Conservation (phyloP, 2,329 filamentous ascomycete species). For the Paecilomyces sp. region DNA sequence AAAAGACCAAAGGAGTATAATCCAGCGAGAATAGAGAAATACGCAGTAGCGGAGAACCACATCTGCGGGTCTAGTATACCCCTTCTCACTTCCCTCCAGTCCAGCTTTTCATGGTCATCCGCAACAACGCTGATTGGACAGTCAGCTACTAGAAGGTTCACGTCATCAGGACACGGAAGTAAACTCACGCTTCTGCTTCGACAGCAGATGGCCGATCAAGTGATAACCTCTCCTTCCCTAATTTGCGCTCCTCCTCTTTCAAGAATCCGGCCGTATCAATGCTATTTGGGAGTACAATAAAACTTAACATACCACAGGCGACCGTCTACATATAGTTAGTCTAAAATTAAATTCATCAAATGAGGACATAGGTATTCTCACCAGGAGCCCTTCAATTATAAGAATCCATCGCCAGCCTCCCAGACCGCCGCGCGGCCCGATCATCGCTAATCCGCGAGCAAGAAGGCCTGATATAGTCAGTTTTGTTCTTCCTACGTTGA, state of each 20-base stretch:
- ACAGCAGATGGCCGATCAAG: conserved; percentile 25
- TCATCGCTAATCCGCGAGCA: conserved; percentile 55
- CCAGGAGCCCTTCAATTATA: conserved; percentile 48
- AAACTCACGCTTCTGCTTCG: conserved; percentile 2
- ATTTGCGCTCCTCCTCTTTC: conserved; percentile 44
- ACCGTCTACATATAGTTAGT: conserved; percentile 41
- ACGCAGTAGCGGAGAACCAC: conserved; percentile 57
- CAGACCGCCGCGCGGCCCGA: conserved; percentile 48
- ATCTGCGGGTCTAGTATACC: conserved; percentile 54
- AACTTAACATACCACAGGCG: conserved; percentile 45
- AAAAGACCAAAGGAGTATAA: conserved; percentile 60
- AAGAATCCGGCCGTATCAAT: conserved; percentile 50
- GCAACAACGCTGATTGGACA: conserved; percentile 9
- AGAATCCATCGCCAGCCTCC: conserved; percentile 58
- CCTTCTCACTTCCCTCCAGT: conserved; percentile 56
- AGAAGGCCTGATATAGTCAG: conserved; percentile 39
- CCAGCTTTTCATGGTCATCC: conserved; percentile 42
- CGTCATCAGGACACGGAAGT: background rate
- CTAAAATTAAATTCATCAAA: background rate
- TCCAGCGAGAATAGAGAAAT: conserved; percentile 52
- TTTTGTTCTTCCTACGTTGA: background rate
- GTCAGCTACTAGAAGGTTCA: background rate
- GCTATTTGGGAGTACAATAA: conserved; percentile 50
- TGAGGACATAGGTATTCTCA: conserved; percentile 3
- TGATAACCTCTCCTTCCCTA: conserved; percentile 41